A percentile compares a stretch with the other conserved stretches of the same genome.
These are phyloP conservation scores for Peronospora destructor DNA, from an alignment of 352 stramenopile genomes.

Conservation along the genomic window DNA sequence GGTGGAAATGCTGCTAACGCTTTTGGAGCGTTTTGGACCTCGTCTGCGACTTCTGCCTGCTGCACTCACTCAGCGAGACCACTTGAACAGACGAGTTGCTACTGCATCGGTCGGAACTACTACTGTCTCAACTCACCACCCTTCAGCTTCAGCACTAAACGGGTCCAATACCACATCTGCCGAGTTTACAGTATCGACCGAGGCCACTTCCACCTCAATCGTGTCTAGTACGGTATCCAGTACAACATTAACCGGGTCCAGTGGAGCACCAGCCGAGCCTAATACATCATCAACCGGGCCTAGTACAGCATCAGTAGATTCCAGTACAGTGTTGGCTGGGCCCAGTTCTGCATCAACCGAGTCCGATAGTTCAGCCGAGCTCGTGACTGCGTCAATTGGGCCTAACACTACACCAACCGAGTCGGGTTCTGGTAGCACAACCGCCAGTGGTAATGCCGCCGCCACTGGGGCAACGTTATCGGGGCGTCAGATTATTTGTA, in stretches of 20 bases:
- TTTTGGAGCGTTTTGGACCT: constrained; percentile 43
- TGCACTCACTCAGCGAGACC: constrained; percentile 33
- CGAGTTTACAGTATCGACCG: no score
- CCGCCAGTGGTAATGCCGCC: neutral
- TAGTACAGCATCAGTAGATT: neutral
- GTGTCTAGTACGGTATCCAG: no score
- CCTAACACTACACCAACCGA: neutral
- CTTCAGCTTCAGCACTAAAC: neutral
- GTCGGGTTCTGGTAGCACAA: neutral
- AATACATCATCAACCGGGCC: neutral
- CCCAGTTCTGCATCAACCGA: neutral
- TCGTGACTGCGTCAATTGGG: neutral
- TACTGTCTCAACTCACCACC: neutral
- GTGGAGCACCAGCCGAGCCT: neutral
- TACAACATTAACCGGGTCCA: neutral
- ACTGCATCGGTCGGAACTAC: neutral
- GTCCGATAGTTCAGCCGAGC: neutral
- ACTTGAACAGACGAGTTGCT: constrained; percentile 12
- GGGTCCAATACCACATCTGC: no score
- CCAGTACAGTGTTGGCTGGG: neutral
- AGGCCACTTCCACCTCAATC: no score
- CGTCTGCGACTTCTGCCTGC: constrained; percentile 40
- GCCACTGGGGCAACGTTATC: constrained; percentile 9
- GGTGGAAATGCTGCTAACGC: constrained; percentile 37
- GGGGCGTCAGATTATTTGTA: constrained; percentile 26